Evolutionary conservation across 2,329 filamentous ascomycete species (phyloP), one percentile per base, ranked within the genome.

Genomic region (Alternaria infectoria): DNA sequence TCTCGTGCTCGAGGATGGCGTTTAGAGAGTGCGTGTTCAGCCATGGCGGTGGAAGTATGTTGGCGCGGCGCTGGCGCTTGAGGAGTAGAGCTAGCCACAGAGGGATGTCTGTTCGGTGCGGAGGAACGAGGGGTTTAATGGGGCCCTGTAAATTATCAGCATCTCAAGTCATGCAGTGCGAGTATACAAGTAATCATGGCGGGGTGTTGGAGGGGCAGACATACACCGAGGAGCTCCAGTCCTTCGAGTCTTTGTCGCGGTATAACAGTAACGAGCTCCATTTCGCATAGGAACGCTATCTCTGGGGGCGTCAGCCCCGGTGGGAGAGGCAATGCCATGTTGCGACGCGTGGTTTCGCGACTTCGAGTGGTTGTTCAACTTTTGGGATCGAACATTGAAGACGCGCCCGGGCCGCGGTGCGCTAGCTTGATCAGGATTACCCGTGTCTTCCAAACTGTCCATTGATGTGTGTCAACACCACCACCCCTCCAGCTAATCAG

Each of bases 81-180:
- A 99, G 89, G 23, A 98, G 89, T 15, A 98, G 87, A 3, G 96
- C 96, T 15, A 99, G 91, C 96, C 96, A 99, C 62, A 99, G 88
- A 0, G 96, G 95, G 1, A 98, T 80, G 44, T 91, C 85, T 69
- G 89, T 87, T 72, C 93, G 89, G 76, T 93, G 90, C 0, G 95
- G 95, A 3, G 96, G 96, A 25, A 89, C 88, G 44, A 99, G 87
- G 23, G 88, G 81, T 59, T 90, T 89, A 36, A 94, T 92, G 62
- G 89, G 85, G 62, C 95, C 95, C 95, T 97, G 74, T 44, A 10
- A 17, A 11, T 30, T 45, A 67, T 76, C 66, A 74, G 70, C 5
- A 43, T 12, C 15, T 49, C 17, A 7, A 12, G 10, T 21, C 36
- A 45, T n/a, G 52, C 28, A 25, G 57, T 40, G 9, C n/a, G 32